phyloP scores from a whole-genome alignment of 2,329 filamentous ascomycete species.

The Beauveria australis region DNA sequence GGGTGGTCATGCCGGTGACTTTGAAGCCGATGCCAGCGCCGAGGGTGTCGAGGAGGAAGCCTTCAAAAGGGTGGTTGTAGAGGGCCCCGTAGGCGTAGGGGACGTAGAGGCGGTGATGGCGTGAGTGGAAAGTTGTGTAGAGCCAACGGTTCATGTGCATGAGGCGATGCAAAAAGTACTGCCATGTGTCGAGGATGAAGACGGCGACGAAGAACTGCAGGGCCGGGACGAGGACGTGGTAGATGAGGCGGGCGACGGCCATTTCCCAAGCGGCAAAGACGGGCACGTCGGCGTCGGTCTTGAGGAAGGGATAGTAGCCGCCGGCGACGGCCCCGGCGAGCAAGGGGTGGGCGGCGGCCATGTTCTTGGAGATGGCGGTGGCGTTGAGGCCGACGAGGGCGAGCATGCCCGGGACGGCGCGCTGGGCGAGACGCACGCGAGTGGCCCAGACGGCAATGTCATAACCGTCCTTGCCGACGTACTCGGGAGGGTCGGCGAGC shows the following conservation, averaged over 20 bases:
- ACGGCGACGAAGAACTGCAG: constrained; percentile 71
- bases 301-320: constrained; percentile 69
- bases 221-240: constrained; percentile 67
- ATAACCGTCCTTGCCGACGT: constrained; percentile 70
- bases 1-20: constrained; percentile 68
- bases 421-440: constrained; percentile 69
- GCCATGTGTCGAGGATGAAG: constrained; percentile 85
- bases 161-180: constrained; percentile 90
- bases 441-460: constrained; percentile 87
- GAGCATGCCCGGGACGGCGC: constrained; percentile 65
- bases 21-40: constrained; percentile 82
- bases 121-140: constrained; percentile 87
- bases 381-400: constrained; percentile 70
- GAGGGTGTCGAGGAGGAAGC: constrained; percentile 84
- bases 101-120: constrained; percentile 94
- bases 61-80: constrained; percentile 94
- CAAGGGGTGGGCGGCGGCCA: constrained; percentile 62
- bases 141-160: constrained; percentile 99
- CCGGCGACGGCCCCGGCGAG: constrained; percentile 70
- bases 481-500: constrained; percentile 64
- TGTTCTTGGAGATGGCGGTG: constrained; percentile 62
- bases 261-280: constrained; percentile 83
- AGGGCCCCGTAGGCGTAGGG: constrained; percentile 95
- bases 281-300: constrained; percentile 53
- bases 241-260: constrained; percentile 63